A percentile compares a stretch with the other conserved stretches of the same genome.
Evolutionary conservation across 345 rosid species (phyloP).

Genomic region (Eucalyptus erythrocorys): DNA sequence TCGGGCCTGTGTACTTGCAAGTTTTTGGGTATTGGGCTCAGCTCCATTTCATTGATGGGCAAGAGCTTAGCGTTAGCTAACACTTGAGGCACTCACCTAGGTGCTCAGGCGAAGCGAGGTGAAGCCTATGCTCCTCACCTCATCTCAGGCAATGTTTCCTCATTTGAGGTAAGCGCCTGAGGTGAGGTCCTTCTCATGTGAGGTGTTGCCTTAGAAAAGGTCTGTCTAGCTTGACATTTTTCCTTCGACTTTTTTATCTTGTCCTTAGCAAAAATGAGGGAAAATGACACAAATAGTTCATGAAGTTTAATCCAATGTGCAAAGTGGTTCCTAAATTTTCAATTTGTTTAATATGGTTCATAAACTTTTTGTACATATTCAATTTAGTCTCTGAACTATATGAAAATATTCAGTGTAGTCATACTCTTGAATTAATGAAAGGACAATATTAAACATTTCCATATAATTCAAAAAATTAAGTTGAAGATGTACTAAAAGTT

Average conservation of each 20-base stretch:
- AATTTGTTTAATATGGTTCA: too few species aligned
- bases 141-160: neutral
- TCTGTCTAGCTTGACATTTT: neutral
- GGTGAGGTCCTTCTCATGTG: neutral
- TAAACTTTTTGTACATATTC: too few species aligned
- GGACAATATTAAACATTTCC: too few species aligned
- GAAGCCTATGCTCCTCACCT: neutral
- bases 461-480: rapidly evolving
- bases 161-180: neutral
- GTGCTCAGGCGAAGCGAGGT: neutral
- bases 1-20: neutral
- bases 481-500: too few species aligned
- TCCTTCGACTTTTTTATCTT: neutral
- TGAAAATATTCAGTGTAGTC: too few species aligned
- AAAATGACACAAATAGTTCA: too few species aligned
- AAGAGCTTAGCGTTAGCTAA: neutral
- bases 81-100: neutral
- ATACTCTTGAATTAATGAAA: too few species aligned
- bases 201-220: neutral
- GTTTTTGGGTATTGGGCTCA: neutral
- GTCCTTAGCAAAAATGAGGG: neutral
- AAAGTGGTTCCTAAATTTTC: too few species aligned
- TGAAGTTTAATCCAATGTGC: too few species aligned
- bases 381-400: too few species aligned
- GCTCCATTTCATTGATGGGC: neutral